These are phyloP conservation scores for Lipomyces yamanashiensis DNA, from an alignment of 805 yeast genomes.

Conservation along the genomic window DNA sequence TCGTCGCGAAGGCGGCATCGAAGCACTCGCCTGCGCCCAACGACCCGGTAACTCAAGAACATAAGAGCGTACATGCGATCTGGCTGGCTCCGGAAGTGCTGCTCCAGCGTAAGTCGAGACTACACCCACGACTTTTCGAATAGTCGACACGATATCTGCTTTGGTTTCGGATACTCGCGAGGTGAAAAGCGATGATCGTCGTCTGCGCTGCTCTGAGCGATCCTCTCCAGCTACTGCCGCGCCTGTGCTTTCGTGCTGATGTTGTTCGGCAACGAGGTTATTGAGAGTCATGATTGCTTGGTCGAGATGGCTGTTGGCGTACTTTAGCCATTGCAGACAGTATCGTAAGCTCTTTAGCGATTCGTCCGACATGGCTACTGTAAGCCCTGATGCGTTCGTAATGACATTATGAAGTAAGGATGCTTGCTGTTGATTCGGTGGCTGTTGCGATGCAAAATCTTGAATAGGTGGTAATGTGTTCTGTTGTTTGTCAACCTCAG, in stretches of 20 bases:
- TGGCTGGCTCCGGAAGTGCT: conserved; percentile 75
- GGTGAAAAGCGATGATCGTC: conserved; percentile 23
- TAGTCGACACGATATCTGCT: conserved; percentile 83
- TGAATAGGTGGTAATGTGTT: conserved; percentile 8
- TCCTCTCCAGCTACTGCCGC: too few relatives aligned
- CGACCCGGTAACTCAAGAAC: conserved; percentile 74
- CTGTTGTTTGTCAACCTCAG: not conserved
- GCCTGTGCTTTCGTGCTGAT: conserved; percentile 34
- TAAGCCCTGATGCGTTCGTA: conserved; percentile 43
- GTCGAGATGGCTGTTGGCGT: conserved; percentile 79
- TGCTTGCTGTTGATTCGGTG: conserved; percentile 4
- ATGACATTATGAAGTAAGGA: conserved; percentile 29
- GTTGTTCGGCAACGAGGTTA: conserved; percentile 51
- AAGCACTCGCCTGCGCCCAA: conserved; percentile 58
- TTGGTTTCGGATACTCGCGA: conserved; percentile 53
- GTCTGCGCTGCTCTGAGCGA: conserved; percentile 32
- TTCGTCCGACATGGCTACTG: conserved; percentile 60
- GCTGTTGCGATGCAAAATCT: not conserved
- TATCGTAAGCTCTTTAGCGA: conserved; percentile 76
- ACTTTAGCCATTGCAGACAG: conserved; percentile 74
- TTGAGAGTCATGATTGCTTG: conserved; percentile 69
- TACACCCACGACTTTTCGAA: conserved; percentile 82
- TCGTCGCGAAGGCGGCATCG: conserved; percentile 28
- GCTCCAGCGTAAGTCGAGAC: conserved; percentile 84
- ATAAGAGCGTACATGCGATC: conserved; percentile 78